phyloP scores from a whole-genome alignment of 2,329 filamentous ascomycete genomes.

The Cladosporium cucumerinum region DNA sequence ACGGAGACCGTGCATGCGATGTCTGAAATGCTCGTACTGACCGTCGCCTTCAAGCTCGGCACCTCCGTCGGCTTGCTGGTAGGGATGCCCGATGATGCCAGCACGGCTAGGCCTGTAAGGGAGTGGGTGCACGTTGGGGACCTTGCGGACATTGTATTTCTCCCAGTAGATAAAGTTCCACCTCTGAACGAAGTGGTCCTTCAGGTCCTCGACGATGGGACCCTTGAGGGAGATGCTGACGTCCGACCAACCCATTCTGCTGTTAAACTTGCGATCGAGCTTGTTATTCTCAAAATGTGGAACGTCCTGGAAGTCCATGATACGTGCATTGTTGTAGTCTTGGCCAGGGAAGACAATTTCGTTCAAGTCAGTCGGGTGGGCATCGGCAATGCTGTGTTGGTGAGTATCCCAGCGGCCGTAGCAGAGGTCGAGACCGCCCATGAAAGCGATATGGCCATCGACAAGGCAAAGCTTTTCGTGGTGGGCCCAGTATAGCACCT shows the following conservation, averaged over 20 bases:
- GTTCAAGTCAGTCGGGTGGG: slow-evolving; percentile 73
- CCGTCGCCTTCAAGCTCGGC: slow-evolving; percentile 27
- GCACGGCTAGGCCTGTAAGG: slow-evolving; percentile 36
- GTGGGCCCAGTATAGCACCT: slow-evolving; percentile 87
- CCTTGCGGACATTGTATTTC: slow-evolving; percentile 66
- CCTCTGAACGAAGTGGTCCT: slow-evolving; percentile 75
- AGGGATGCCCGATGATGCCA: slow-evolving; percentile 35
- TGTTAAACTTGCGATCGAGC: slow-evolving; percentile 65
- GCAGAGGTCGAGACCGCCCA: slow-evolving; percentile 84
- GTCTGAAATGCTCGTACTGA: slow-evolving; percentile 32
- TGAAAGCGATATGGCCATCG: slow-evolving; percentile 77
- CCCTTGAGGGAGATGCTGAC: slow-evolving; percentile 74
- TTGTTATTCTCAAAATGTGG: slow-evolving; percentile 83
- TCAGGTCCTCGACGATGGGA: slow-evolving; percentile 69
- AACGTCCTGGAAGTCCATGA: slow-evolving; percentile 78
- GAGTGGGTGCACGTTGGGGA: slow-evolving; percentile 46
- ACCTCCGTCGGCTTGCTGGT: slow-evolving; percentile 27
- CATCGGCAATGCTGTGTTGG: slow-evolving; percentile 75
- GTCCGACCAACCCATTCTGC: slow-evolving; percentile 92
- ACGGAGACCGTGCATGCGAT: slow-evolving; percentile 30
- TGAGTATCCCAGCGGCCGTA: slow-evolving; percentile 89
- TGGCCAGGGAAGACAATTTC: slow-evolving; percentile 81
- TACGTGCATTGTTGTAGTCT: slow-evolving; percentile 84
- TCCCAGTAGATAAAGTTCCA: slow-evolving; percentile 89
- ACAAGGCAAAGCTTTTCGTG: slow-evolving; percentile 87